A percentile compares a stretch with the other conserved stretches of the same genome.
Conservation (phyloP, 768 basidiomycete genomes). For the Cystofilobasidium ferigula region DNA sequence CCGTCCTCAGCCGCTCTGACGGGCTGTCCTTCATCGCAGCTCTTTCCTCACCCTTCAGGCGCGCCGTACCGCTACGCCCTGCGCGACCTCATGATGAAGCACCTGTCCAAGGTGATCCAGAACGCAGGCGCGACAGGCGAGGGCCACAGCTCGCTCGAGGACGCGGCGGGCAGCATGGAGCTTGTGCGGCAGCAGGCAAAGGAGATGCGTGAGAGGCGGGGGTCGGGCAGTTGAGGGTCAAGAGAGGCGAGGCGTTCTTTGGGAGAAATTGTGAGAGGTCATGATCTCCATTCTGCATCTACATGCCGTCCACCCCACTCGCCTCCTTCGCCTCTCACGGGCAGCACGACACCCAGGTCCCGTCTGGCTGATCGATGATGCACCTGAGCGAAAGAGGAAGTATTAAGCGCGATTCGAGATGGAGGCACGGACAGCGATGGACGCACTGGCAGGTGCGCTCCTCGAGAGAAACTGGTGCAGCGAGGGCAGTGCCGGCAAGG, state of each 20-base stretch:
- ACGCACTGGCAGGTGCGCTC: slow-evolving; percentile 3
- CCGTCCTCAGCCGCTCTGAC: slow-evolving; percentile 13
- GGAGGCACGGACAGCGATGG: background rate
- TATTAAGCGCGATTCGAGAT: too few relatives aligned
- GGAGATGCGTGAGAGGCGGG: background rate
- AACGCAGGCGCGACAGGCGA: slow-evolving; percentile 52
- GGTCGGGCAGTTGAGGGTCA: background rate
- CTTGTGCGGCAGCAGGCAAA: slow-evolving; percentile 44
- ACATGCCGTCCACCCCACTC: too few relatives aligned
- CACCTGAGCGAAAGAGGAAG: background rate
- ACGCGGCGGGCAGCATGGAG: slow-evolving; percentile 77
- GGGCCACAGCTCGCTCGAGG: slow-evolving; percentile 85
- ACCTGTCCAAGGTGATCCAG: slow-evolving; percentile 53
- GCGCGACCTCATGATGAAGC: slow-evolving; percentile 47
- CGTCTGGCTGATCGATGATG: background rate
- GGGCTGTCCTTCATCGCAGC: slow-evolving; percentile 18
- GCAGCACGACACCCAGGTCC: background rate
- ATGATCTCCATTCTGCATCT: too few relatives aligned
- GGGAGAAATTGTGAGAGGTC: too few relatives aligned
- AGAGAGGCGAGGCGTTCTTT: too few relatives aligned
- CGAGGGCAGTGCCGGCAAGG: background rate
- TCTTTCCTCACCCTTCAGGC: slow-evolving; percentile 78
- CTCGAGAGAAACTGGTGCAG: background rate
- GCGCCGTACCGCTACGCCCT: slow-evolving; percentile 65
- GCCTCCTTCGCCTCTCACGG: background rate